These are phyloP conservation scores for Avicennia marina DNA, from an alignment of 257 asterid genomes.

Conservation along the genomic window DNA sequence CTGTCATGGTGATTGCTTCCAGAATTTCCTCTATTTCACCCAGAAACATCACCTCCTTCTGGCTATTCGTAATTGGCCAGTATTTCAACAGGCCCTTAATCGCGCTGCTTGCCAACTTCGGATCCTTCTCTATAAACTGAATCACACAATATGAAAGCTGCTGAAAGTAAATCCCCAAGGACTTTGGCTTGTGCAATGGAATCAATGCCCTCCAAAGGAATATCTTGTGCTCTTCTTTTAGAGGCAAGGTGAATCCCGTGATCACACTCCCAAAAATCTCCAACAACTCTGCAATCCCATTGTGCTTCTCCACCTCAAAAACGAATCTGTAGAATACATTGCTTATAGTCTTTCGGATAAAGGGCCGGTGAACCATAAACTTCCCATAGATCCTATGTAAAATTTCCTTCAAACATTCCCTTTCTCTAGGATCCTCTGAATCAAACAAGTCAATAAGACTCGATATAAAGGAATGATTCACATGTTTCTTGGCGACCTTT, in stretches of 20 bases:
- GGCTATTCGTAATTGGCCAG: slow-evolving; percentile 87
- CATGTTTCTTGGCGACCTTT: slow-evolving; percentile 66
- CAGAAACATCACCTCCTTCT: slow-evolving; percentile 85
- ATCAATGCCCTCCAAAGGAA: slow-evolving; percentile 62
- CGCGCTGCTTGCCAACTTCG: slow-evolving; percentile 57
- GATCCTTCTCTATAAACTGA: slow-evolving; percentile 84
- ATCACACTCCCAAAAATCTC: slow-evolving; percentile 92
- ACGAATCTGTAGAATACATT: slow-evolving; percentile 61
- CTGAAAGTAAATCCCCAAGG: slow-evolving; percentile 69
- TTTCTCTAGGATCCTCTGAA: slow-evolving; percentile 88
- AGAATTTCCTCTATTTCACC: slow-evolving; percentile 86
- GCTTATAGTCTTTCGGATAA: slow-evolving; percentile 65
- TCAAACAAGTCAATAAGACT: slow-evolving; percentile 68
- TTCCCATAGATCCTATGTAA: slow-evolving; percentile 84
- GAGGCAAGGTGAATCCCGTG: slow-evolving; percentile 79
- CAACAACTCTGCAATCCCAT: slow-evolving; percentile 75
- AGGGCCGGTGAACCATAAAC: slow-evolving; percentile 75
- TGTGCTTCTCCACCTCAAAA: slow-evolving; percentile 71
- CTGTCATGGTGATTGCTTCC: slow-evolving; percentile 60
- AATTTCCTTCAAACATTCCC: slow-evolving; percentile 73
- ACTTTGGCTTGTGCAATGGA: slow-evolving; percentile 82
- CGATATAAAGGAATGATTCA: slow-evolving; percentile 55
- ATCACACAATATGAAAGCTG: slow-evolving; percentile 71
- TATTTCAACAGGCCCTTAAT: slow-evolving; percentile 68
- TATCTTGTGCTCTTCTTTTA: slow-evolving; percentile 83